Conservation (phyloP, 1,284 basidiomycete genomes). For the Sporisorium reilianum region DNA sequence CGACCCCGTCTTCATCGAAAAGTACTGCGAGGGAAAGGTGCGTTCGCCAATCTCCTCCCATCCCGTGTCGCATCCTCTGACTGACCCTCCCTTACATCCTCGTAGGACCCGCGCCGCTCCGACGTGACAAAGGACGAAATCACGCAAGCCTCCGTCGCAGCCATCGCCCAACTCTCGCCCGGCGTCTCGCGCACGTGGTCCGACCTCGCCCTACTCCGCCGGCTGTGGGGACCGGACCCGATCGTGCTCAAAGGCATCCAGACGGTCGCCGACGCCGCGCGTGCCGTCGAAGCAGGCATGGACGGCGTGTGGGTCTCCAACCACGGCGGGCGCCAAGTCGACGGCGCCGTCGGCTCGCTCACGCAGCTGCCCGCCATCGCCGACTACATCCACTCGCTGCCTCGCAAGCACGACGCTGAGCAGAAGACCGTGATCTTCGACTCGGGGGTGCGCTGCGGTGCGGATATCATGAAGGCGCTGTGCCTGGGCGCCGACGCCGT, state of each 20-base stretch:
- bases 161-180: slow-evolving; percentile 57
- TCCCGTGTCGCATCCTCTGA: no score
- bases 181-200: slow-evolving; percentile 61
- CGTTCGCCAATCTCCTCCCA: neutral
- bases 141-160: slow-evolving; percentile 44
- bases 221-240: slow-evolving; percentile 57
- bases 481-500: slow-evolving; percentile 63
- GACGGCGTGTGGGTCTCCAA: slow-evolving; percentile 66
- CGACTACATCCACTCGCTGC: slow-evolving; percentile 38
- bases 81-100: no score
- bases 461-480: slow-evolving; percentile 64
- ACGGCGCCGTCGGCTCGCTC: slow-evolving; percentile 59
- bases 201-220: slow-evolving; percentile 54
- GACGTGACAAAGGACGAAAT: slow-evolving; percentile 57
- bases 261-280: slow-evolving; percentile 50
- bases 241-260: slow-evolving; percentile 67
- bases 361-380: slow-evolving; percentile 53
- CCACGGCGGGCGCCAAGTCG: slow-evolving; percentile 67
- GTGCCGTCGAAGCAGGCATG: slow-evolving; percentile 58
- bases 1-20: slow-evolving; percentile 63
- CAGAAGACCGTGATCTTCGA: slow-evolving; percentile 62
- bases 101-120: slow-evolving; percentile 44
- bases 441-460: slow-evolving; percentile 58
- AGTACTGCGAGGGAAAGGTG: slow-evolving; percentile 58
- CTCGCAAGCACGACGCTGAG: slow-evolving; percentile 33